Conservation (phyloP, 257 asterid genomes). For the Scutellaria baicalensis region DNA sequence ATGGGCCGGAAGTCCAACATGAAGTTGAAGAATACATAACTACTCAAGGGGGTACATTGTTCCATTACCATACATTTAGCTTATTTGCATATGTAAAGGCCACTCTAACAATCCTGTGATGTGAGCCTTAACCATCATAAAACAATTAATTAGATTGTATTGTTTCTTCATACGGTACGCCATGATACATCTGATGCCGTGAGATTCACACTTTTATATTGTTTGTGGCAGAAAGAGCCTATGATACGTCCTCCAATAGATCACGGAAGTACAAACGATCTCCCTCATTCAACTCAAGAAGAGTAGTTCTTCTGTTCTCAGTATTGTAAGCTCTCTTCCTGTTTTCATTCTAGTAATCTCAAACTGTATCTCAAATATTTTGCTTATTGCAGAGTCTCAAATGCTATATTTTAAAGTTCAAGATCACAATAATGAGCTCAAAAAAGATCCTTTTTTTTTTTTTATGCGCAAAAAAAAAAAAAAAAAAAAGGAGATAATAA, state of each 20-base stretch:
- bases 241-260: constrained; percentile 50
- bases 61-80: background rate
- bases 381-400: constrained; percentile 1
- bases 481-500: background rate
- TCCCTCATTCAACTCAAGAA: constrained; percentile 83
- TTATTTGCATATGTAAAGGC: background rate
- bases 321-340: constrained; percentile 70
- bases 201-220: constrained; percentile 15
- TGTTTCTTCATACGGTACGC: background rate
- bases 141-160: background rate
- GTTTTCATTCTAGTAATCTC: constrained; percentile 75
- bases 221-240: constrained; percentile 38
- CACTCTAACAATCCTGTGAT: background rate
- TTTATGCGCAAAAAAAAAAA: background rate
- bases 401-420: constrained; percentile 5
- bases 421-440: background rate
- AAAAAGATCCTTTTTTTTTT: background rate
- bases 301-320: constrained; percentile 82
- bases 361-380: constrained; percentile 11
- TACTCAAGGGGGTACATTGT: background rate
- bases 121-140: background rate
- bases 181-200: background rate
- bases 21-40: background rate
- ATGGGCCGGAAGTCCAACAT: background rate
- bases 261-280: constrained; percentile 87